Conservation (phyloP, 805 yeast genomes). For the Candida incommunis region DNA sequence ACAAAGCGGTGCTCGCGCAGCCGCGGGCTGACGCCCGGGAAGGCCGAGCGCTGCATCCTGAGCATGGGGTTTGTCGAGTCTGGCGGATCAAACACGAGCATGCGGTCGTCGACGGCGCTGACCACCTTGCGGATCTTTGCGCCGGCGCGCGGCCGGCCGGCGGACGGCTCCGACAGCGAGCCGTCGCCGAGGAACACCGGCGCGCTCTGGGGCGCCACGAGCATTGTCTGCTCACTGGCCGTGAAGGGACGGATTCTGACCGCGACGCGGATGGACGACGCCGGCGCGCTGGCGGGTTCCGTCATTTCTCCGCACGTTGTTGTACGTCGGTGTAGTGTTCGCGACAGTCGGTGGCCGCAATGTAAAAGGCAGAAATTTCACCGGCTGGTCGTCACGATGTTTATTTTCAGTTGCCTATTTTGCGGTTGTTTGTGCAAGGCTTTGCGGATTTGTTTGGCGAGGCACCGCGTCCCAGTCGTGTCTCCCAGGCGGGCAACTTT, state of each 20-base stretch:
- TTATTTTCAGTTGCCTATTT: too few species aligned
- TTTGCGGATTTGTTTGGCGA: too few species aligned
- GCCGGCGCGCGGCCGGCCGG: constrained; percentile 9
- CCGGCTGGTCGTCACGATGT: too few species aligned
- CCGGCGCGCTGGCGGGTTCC: constrained; percentile 1
- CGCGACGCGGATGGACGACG: constrained; percentile 4
- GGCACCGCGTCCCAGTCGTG: too few species aligned
- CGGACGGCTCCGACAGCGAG: constrained; percentile 23
- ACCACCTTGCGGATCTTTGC: constrained; percentile 53
- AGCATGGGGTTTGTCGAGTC: constrained; percentile 44
- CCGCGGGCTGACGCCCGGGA: constrained; percentile 13
- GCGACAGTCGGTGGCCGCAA: too few species aligned
- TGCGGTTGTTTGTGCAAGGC: too few species aligned
- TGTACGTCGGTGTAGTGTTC: too few species aligned
- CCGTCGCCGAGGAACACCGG: constrained; percentile 41
- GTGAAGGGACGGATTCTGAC: constrained; percentile 79
- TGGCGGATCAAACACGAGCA: constrained; percentile 80
- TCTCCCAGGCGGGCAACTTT: too few species aligned
- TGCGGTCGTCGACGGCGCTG: constrained; percentile 68
- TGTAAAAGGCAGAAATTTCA: too few species aligned
- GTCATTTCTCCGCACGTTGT: too few species aligned
- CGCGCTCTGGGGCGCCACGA: constrained; percentile 28
- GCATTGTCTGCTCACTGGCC: constrained; percentile 30
- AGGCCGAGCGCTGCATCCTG: constrained; percentile 30
- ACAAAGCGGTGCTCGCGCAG: constrained; percentile 60